These are phyloP conservation scores for Naganishia randhawae DNA, from an alignment of 768 basidiomycete genomes.

Conservation along the genomic window DNA sequence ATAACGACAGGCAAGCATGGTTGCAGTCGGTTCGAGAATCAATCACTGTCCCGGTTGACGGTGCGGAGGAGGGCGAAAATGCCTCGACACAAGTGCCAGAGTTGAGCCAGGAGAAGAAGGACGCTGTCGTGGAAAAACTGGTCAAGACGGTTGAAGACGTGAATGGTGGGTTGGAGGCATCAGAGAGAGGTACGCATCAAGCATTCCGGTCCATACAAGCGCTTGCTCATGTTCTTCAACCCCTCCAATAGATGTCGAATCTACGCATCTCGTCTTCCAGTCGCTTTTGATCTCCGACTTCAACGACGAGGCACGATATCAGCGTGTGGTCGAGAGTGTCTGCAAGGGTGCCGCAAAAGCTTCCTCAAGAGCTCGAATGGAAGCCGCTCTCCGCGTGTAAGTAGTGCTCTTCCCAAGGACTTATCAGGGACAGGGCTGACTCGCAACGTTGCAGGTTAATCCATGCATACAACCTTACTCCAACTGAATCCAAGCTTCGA, in stretches of 20 bases:
- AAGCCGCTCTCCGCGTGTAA: slow-evolving; percentile 46
- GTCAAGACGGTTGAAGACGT: slow-evolving; percentile 40
- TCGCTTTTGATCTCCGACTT: slow-evolving; percentile 27
- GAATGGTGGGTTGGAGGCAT: slow-evolving; percentile 41
- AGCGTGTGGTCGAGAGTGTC: slow-evolving; percentile 9
- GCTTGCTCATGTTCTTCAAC: slow-evolving; percentile 4
- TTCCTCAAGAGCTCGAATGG: slow-evolving; percentile 24
- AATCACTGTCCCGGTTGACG: slow-evolving; percentile 14
- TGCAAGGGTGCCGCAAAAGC: slow-evolving; percentile 9
- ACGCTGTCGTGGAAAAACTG: slow-evolving; percentile 38
- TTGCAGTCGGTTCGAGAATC: slow-evolving; percentile 39
- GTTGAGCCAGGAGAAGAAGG: slow-evolving; percentile 36
- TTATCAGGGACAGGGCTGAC: not conserved
- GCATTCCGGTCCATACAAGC: not conserved
- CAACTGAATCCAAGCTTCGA: slow-evolving; percentile 42
- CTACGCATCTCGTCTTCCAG: slow-evolving; percentile 41
- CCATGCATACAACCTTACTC: slow-evolving; percentile 49
- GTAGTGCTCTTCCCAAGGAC: slow-evolving; percentile 9
- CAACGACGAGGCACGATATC: slow-evolving; percentile 6
- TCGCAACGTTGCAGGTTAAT: slow-evolving; percentile 36
- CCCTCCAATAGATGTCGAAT: slow-evolving; percentile 42
- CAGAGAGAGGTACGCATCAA: slow-evolving; percentile 43
- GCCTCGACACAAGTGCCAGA: slow-evolving; percentile 32
- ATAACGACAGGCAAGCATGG: slow-evolving; percentile 33
- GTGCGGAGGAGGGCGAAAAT: slow-evolving; percentile 34